Conservation (phyloP, 441 rosid genomes). For the Daphne laureola region DNA sequence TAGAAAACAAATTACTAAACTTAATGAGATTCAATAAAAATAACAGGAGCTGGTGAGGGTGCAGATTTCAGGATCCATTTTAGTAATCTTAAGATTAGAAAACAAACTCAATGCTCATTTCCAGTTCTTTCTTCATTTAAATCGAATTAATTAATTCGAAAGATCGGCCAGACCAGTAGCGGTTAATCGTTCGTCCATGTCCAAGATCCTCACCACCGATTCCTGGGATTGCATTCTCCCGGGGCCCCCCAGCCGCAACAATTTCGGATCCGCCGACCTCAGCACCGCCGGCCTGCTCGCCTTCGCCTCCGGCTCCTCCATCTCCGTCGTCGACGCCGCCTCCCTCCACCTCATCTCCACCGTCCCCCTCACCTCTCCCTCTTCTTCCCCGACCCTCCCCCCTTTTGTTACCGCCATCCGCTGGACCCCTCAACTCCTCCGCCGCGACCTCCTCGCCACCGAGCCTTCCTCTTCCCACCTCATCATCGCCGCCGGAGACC, state of each 20-base stretch:
- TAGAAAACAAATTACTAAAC: too few species aligned
- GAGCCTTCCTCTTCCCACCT: slow-evolving; percentile 75
- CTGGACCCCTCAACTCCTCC: slow-evolving; percentile 71
- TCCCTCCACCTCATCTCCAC: slow-evolving; percentile 82
- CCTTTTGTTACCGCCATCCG: slow-evolving; percentile 79
- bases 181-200: neutral
- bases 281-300: slow-evolving; percentile 77
- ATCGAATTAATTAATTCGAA: too few species aligned
- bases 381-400: slow-evolving; percentile 40
- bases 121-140: too few species aligned
- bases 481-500: slow-evolving; percentile 78
- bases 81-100: too few species aligned
- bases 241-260: slow-evolving; percentile 89
- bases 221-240: slow-evolving; percentile 73
- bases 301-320: slow-evolving; percentile 75
- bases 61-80: too few species aligned
- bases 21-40: too few species aligned
- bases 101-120: too few species aligned
- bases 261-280: slow-evolving; percentile 83
- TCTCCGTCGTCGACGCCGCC: slow-evolving; percentile 64
- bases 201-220: slow-evolving; percentile 30
- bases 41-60: too few species aligned
- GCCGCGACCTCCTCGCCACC: slow-evolving; percentile 69
- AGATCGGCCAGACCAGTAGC: neutral
- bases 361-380: slow-evolving; percentile 67